Evolutionary conservation across 345 rosid species (phyloP).

Genomic region (Boechera stricta): DNA sequence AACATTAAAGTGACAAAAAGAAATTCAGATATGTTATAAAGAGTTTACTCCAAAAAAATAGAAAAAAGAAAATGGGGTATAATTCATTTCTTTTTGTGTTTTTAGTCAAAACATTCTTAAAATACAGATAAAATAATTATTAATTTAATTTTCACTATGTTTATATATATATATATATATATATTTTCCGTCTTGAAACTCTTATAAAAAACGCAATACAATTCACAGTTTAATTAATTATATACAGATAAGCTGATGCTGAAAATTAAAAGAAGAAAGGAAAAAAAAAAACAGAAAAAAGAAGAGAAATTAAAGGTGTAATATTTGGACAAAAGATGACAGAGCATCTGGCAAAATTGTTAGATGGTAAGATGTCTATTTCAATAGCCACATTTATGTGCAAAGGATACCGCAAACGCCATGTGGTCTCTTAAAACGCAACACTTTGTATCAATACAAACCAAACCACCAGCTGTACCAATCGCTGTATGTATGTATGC

Average conservation of each 20-base stretch:
- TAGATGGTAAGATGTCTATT: conserved; percentile 46
- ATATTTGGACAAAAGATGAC: conserved; percentile 41
- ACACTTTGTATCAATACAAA: conserved; percentile 39
- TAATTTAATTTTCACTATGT: background rate
- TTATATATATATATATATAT: background rate
- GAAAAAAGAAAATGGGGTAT: background rate
- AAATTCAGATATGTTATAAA: background rate
- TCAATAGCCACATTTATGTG: conserved; percentile 43
- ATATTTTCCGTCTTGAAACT: background rate
- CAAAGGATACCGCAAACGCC: conserved; percentile 45
- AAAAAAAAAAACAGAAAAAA: background rate
- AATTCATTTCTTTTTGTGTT: background rate
- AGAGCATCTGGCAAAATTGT: conserved; percentile 40
- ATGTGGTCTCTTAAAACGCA: conserved; percentile 48
- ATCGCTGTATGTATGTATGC: conserved; percentile 1
- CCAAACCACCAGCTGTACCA: conserved; percentile 42
- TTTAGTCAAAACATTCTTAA: background rate
- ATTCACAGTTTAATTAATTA: background rate
- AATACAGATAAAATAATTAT: background rate
- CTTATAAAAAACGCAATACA: background rate
- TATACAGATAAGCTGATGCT: background rate
- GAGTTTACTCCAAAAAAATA: background rate
- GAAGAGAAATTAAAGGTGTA: conserved; percentile 30
- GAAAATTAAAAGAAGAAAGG: background rate
- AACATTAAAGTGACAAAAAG: background rate